These are phyloP conservation scores for Kregervanrija fluxuum DNA, from an alignment of 805 yeast species.

Conservation along the genomic window DNA sequence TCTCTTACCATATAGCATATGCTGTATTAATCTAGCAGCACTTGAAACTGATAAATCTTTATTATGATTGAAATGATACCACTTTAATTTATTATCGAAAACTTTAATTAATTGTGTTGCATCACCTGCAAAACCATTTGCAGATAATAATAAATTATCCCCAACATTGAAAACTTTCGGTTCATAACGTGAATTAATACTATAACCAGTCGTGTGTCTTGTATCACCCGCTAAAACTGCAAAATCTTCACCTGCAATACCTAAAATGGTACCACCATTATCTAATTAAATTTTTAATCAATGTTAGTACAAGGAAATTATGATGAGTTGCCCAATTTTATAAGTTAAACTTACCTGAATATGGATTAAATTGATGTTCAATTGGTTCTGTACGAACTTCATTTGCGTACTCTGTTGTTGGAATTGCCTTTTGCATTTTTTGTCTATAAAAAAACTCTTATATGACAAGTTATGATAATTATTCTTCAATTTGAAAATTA, in stretches of 20 bases:
- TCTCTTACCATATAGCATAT: constrained; percentile 83
- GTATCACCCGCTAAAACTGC: constrained; percentile 98
- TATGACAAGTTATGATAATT: too few relatives aligned
- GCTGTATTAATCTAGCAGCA: constrained; percentile 89
- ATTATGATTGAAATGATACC: constrained; percentile 91
- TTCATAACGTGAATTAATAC: constrained; percentile 86
- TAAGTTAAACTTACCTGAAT: constrained; percentile 39
- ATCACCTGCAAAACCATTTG: constrained; percentile 96
- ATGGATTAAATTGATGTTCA: constrained; percentile 89
- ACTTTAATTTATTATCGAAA: constrained; percentile 62
- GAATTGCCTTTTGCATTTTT: constrained; percentile 7
- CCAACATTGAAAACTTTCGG: constrained; percentile 88
- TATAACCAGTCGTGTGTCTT: constrained; percentile 91
- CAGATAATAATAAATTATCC: constrained; percentile 78
- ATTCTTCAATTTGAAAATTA: too few relatives aligned
- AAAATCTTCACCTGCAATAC: constrained; percentile 96
- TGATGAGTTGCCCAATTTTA: neutral
- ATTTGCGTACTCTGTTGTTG: constrained; percentile 51
- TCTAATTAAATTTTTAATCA: constrained; percentile 31
- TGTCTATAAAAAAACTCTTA: neutral
- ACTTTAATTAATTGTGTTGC: constrained; percentile 77
- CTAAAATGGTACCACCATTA: constrained; percentile 95
- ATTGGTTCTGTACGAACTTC: constrained; percentile 56
- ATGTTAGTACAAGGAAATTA: too few relatives aligned
- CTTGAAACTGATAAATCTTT: constrained; percentile 60